phyloP scores from a whole-genome alignment of 768 basidiomycete genomes.

The Trametes coccinea region DNA sequence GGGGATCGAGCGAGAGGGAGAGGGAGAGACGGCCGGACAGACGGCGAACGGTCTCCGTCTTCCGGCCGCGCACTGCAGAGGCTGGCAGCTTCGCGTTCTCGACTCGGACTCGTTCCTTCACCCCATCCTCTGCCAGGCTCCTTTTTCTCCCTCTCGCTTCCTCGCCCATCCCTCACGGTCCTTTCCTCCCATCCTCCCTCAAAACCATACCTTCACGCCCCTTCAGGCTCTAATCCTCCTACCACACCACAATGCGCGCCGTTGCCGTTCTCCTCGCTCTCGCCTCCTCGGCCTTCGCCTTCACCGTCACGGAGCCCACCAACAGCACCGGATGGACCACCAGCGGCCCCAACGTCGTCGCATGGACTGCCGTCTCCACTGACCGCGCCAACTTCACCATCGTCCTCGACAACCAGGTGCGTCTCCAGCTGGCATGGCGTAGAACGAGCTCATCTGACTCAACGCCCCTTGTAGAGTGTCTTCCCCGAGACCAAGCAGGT shows the following conservation, averaged over 20 bases:
- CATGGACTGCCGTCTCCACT: slow-evolving; percentile 66
- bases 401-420: slow-evolving; percentile 64
- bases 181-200: slow-evolving; percentile 12
- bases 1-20: neutral
- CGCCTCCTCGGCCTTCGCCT: slow-evolving; percentile 61
- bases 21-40: slow-evolving; percentile 3
- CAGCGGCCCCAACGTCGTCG: slow-evolving; percentile 50
- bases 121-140: neutral
- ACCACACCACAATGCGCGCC: slow-evolving; percentile 42
- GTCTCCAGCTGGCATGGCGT: slow-evolving; percentile 17
- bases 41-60: slow-evolving; percentile 2
- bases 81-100: slow-evolving; percentile 7
- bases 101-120: slow-evolving; percentile 5
- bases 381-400: slow-evolving; percentile 70
- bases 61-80: slow-evolving; percentile 7
- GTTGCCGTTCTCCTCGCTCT: slow-evolving; percentile 44
- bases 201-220: slow-evolving; percentile 3
- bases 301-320: slow-evolving; percentile 57
- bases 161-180: slow-evolving; percentile 20
- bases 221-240: slow-evolving; percentile 4
- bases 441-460: neutral
- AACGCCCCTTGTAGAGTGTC: slow-evolving; percentile 35
- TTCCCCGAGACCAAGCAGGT: slow-evolving; percentile 43
- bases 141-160: slow-evolving; percentile 7
- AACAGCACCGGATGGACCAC: slow-evolving; percentile 54